These are phyloP conservation scores for Ophiostoma australiae DNA, from an alignment of 2,329 filamentous ascomycete genomes.

Conservation along the genomic window DNA sequence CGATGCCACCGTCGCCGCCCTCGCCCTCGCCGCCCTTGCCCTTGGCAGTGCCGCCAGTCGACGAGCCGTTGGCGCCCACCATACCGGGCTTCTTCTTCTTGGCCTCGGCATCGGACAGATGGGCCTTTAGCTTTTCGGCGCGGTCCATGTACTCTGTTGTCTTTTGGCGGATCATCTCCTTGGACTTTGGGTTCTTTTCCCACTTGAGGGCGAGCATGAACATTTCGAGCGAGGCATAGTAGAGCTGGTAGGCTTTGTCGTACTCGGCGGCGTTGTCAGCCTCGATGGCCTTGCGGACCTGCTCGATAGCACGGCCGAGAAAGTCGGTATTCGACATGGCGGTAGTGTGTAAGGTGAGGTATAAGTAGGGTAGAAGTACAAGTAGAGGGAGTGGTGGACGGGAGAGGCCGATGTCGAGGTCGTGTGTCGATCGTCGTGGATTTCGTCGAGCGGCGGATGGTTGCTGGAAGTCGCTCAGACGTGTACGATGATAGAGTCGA, in stretches of 20 bases:
- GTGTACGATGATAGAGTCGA: neutral
- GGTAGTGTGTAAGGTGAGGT: constrained; percentile 33
- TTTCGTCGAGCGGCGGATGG: neutral
- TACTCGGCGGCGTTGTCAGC: constrained; percentile 93
- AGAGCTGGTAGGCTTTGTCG: constrained; percentile 91
- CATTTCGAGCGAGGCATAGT: constrained; percentile 92
- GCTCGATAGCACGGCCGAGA: constrained; percentile 90
- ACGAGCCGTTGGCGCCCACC: constrained; percentile 67
- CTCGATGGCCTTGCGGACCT: constrained; percentile 96
- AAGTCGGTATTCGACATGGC: constrained; percentile 95
- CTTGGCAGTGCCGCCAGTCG: constrained; percentile 57
- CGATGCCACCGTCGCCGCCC: constrained; percentile 63
- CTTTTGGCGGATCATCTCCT: constrained; percentile 95
- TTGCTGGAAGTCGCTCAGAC: neutral
- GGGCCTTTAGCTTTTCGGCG: constrained; percentile 93
- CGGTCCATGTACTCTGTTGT: constrained; percentile 97
- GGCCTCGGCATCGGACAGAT: constrained; percentile 68
- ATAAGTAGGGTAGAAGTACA: constrained; percentile 30
- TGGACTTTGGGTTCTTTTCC: constrained; percentile 97
- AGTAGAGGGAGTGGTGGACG: neutral
- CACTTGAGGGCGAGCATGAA: constrained; percentile 99
- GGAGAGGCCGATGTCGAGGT: neutral
- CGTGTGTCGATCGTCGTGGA: constrained; percentile 1
- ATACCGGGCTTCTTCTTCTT: constrained; percentile 67
- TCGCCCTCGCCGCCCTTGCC: constrained; percentile 49